Evolutionary conservation across 768 basidiomycete genomes (phyloP), one percentile per base, ranked within the genome.

Genomic region (Suillus alpinus): DNA sequence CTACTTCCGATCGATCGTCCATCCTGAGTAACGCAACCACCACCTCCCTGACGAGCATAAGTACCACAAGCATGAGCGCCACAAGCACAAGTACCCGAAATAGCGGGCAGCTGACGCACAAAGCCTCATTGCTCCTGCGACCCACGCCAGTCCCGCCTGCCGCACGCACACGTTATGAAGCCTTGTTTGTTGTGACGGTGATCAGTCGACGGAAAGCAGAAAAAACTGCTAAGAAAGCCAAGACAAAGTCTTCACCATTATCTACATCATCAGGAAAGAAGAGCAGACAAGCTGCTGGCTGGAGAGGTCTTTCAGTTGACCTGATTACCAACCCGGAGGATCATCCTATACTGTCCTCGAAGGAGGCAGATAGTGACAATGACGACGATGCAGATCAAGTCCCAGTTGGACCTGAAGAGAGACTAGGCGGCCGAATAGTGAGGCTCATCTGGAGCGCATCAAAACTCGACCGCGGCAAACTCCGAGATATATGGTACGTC

Each of bases 251-350:
- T 59, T 75, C 78, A 16, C 60, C 75, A 51, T 52, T 32, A 36
- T 34, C 53, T 10, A 8, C 53, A 34, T 39, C 23, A 6, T 26
- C 53, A 12, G 66, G 77, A 16, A 78, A 80, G 62, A 80, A 82
- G 47, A 69, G 68, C 43, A 71, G 86, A 59, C 82, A 85, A 59
- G 86, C 88, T 1, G 84, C 83, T 3, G 91, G 91, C 3, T 93
- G 91, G 91, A 77, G 88, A 47, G 89, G 85, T 9, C 68, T 88
- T 43, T 88, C 88, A 1, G 83, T 90, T 32, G 89, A 91, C 69
- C 72, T 87, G 57, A 84, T 86, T 57, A 81, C 82, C 12, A 77
- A 74, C 59, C 72, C 75, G 2, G 79, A 78, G 37, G 78, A 76
- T 40, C 69, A 72, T 56, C 60, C 58, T 32, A 60, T 37, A 55